Evolutionary conservation across 352 stramenopile species (phyloP).

Genomic region (Globisporangium viniferum): DNA sequence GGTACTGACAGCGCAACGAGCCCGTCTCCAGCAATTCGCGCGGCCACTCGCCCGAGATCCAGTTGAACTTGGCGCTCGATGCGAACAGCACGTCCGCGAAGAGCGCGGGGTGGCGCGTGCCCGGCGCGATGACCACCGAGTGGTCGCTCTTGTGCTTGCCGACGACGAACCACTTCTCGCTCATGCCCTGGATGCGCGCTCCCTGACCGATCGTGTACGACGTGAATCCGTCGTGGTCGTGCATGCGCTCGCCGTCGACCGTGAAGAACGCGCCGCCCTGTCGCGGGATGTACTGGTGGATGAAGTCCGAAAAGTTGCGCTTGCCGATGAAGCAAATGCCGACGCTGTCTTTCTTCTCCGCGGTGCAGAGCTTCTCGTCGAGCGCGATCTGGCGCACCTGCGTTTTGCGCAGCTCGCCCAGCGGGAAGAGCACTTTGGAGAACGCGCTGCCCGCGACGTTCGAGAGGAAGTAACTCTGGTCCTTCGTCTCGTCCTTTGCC

Average conservation of each 20-base stretch:
- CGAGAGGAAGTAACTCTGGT: slow-evolving; percentile 98
- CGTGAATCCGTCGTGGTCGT: slow-evolving; percentile 75
- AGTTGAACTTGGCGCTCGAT: slow-evolving; percentile 82
- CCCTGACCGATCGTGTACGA: slow-evolving; percentile 94
- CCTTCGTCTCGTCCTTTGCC: slow-evolving; percentile 88
- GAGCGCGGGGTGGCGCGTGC: slow-evolving; percentile 89
- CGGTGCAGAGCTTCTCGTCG: slow-evolving; percentile 79
- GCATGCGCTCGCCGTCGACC: slow-evolving; percentile 54
- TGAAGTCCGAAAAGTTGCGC: slow-evolving; percentile 89
- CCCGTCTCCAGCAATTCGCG: slow-evolving; percentile 36
- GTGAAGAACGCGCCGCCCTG: slow-evolving; percentile 81
- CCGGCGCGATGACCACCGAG: slow-evolving; percentile 84
- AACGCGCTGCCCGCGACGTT: slow-evolving; percentile 72
- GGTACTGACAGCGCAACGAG: slow-evolving; percentile 65
- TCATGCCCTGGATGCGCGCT: slow-evolving; percentile 86
- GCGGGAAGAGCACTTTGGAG: slow-evolving; percentile 91
- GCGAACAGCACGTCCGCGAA: slow-evolving; percentile 88
- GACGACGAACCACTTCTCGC: slow-evolving; percentile 90
- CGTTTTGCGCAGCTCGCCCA: slow-evolving; percentile 91
- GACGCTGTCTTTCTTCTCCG: slow-evolving; percentile 94
- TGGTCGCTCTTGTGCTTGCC: slow-evolving; percentile 71
- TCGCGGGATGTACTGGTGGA: slow-evolving; percentile 89
- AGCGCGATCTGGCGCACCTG: slow-evolving; percentile 90
- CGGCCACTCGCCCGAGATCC: slow-evolving; percentile 70
- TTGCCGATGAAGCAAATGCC: slow-evolving; percentile 99